Evolutionary conservation across 345 rosid species (phyloP).

Genomic region (Populus alba): DNA sequence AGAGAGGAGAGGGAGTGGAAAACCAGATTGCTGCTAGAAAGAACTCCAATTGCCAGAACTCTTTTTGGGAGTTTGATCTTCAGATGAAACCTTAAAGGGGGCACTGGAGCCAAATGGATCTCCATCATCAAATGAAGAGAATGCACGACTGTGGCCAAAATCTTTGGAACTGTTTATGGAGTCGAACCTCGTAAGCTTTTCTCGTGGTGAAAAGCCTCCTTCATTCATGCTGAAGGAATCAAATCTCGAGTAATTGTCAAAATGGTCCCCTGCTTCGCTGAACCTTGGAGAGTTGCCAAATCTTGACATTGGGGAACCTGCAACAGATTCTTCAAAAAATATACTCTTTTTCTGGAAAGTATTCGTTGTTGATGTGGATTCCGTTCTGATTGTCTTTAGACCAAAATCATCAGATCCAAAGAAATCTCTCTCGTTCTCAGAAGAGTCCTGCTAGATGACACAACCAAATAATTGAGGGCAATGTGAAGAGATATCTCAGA

Average conservation of each 20-base stretch:
- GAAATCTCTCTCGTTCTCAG: slow-evolving; percentile 45
- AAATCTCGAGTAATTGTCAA: slow-evolving; percentile 77
- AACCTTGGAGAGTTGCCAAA: slow-evolving; percentile 77
- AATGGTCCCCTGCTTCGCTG: slow-evolving; percentile 70
- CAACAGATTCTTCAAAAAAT: slow-evolving; percentile 87
- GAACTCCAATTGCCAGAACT: slow-evolving; percentile 61
- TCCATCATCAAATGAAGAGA: slow-evolving; percentile 72
- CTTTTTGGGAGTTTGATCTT: slow-evolving; percentile 54
- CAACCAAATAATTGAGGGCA: neutral
- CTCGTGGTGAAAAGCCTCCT: slow-evolving; percentile 57
- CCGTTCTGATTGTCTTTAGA: slow-evolving; percentile 49
- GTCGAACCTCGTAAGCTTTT: slow-evolving; percentile 66
- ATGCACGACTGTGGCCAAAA: slow-evolving; percentile 40
- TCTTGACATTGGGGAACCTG: slow-evolving; percentile 77
- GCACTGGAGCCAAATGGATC: slow-evolving; percentile 90
- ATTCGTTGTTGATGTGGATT: slow-evolving; percentile 54
- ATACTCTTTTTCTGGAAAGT: slow-evolving; percentile 52
- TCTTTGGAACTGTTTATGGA: slow-evolving; percentile 47
- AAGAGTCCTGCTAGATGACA: slow-evolving; percentile 42
- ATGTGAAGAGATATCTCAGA: neutral
- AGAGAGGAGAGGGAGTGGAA: neutral
- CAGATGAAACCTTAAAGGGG: slow-evolving; percentile 83
- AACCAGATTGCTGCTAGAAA: slow-evolving; percentile 37
- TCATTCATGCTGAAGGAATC: slow-evolving; percentile 81
- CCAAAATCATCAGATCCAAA: slow-evolving; percentile 65